Percentiles rank a stretch among this genome's conserved stretches.
These are phyloP conservation scores for Pestalotiopsis sp. DNA, from an alignment of 2,329 filamentous ascomycete genomes.

Conservation along the genomic window DNA sequence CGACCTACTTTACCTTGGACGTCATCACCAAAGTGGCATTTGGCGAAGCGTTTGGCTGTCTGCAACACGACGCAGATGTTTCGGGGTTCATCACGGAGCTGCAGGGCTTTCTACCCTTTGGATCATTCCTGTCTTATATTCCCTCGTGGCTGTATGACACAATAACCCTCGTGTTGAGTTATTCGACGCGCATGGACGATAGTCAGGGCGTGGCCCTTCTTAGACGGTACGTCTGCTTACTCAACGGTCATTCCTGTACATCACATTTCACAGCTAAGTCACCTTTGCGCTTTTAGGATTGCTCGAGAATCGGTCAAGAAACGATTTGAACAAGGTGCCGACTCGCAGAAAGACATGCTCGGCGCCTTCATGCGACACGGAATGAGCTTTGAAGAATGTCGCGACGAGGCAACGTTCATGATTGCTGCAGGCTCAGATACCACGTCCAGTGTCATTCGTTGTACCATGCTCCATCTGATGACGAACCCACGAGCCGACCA, in stretches of 20 bases:
- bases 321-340: constrained; percentile 9
- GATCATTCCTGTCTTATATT: not conserved
- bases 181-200: not conserved
- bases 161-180: not conserved
- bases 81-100: constrained; percentile 18
- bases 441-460: constrained; percentile 49
- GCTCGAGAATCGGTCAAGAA: not conserved
- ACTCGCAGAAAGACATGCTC: constrained; percentile 13
- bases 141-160: constrained; percentile 1
- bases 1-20: constrained; percentile 25
- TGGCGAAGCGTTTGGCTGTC: constrained; percentile 26
- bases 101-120: constrained; percentile 7
- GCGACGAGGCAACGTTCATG: constrained; percentile 31
- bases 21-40: constrained; percentile 25
- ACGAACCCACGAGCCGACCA: constrained; percentile 45
- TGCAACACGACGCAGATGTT: constrained; percentile 21
- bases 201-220: not conserved
- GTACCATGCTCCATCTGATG: constrained; percentile 49
- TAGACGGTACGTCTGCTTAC: not conserved
- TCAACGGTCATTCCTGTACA: not conserved
- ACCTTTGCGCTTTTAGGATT: not conserved
- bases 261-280: not conserved
- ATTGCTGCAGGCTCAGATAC: constrained; percentile 48
- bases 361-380: constrained; percentile 35
- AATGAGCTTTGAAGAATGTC: constrained; percentile 29